phyloP scores from a whole-genome alignment of 148 eudicot genomes.

The Beta vulgaris region DNA sequence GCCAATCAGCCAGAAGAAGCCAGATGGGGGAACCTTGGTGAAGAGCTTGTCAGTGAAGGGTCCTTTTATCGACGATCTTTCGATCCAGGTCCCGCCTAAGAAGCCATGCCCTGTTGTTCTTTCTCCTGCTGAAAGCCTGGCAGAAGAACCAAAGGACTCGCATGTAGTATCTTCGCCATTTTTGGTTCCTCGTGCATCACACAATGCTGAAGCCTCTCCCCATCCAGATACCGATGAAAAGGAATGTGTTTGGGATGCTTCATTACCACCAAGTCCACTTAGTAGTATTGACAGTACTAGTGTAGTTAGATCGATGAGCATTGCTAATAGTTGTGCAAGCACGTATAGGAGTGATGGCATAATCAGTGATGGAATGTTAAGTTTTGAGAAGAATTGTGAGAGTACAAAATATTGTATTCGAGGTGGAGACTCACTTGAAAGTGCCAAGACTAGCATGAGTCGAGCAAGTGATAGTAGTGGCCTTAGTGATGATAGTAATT shows the following conservation, averaged over 20 bases:
- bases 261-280: slow-evolving; percentile 81
- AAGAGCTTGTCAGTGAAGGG: slow-evolving; percentile 65
- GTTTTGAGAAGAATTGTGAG: slow-evolving; percentile 57
- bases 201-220: slow-evolving; percentile 43
- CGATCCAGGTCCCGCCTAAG: slow-evolving; percentile 44
- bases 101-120: slow-evolving; percentile 40
- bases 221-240: slow-evolving; percentile 60
- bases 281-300: slow-evolving; percentile 74
- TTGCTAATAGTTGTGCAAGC: slow-evolving; percentile 73
- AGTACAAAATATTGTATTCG: slow-evolving; percentile 57
- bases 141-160: slow-evolving; percentile 49
- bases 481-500: slow-evolving; percentile 88
- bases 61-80: slow-evolving; percentile 67
- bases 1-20: slow-evolving; percentile 59
- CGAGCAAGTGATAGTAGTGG: slow-evolving; percentile 91
- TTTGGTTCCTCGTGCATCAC: slow-evolving; percentile 47
- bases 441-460: slow-evolving; percentile 81
- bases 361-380: slow-evolving; percentile 72
- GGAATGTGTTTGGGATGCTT: slow-evolving; percentile 91
- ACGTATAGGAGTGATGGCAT: slow-evolving; percentile 67
- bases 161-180: slow-evolving; percentile 39
- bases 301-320: slow-evolving; percentile 72
- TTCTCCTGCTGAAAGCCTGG: slow-evolving; percentile 47
- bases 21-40: slow-evolving; percentile 48
- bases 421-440: slow-evolving; percentile 70